Conservation (phyloP, 805 yeast genomes). For the Ogataea minuta region DNA sequence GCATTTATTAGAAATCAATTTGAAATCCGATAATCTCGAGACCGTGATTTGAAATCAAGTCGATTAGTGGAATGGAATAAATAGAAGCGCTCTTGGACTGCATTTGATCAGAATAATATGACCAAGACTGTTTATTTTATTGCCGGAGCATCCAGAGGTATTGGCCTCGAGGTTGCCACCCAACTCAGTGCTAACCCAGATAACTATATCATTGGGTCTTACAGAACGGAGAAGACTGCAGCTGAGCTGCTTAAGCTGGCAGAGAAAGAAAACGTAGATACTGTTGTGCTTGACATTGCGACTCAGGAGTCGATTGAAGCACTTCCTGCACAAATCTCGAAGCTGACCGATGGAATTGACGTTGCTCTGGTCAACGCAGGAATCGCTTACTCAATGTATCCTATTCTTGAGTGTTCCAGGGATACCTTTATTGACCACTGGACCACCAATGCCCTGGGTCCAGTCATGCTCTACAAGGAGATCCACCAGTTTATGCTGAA, state of each 20-base stretch:
- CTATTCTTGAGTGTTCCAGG: neutral
- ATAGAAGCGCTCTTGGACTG: too few relatives aligned
- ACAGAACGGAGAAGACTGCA: slow-evolving; percentile 2
- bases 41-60: too few relatives aligned
- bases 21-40: too few relatives aligned
- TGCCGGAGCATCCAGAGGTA: slow-evolving; percentile 43
- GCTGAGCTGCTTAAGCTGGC: slow-evolving; percentile 19
- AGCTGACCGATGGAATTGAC: slow-evolving; percentile 4
- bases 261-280: slow-evolving; percentile 3
- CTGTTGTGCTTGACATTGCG: slow-evolving; percentile 4
- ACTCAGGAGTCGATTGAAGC: slow-evolving; percentile 4
- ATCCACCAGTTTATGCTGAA: slow-evolving; percentile 1
- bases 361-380: slow-evolving; percentile 8
- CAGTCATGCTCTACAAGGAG: slow-evolving; percentile 6
- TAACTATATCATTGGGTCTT: slow-evolving; percentile 23
- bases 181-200: slow-evolving; percentile 23
- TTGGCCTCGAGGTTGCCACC: slow-evolving; percentile 37
- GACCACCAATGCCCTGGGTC: slow-evolving; percentile 3
- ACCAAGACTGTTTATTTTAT: slow-evolving; percentile 28
- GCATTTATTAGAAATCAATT: too few relatives aligned
- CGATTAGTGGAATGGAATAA: too few relatives aligned
- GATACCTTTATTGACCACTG: neutral
- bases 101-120: too few relatives aligned
- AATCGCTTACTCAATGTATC: neutral
- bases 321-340: slow-evolving; percentile 1